A percentile compares a stretch with the other conserved stretches of the same genome.
phyloP scores from a whole-genome alignment of 176 grass and related monocot genomes.

The Ensete glaucum region DNA sequence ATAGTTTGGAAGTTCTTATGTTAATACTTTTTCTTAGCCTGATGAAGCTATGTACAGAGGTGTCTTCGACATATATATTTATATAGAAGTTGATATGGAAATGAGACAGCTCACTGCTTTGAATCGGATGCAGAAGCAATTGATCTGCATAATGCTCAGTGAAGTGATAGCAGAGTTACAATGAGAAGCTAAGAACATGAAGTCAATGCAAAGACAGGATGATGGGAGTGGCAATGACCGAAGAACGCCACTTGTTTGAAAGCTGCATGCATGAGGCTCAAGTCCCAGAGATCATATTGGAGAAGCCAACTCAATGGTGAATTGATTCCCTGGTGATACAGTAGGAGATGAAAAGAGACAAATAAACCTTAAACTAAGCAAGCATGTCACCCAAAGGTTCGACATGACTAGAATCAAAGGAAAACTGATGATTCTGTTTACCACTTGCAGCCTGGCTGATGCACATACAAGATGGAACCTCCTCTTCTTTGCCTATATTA shows the following conservation, averaged over 20 bases:
- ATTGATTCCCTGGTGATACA: not conserved
- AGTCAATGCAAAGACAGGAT: not conserved
- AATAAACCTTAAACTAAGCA: constrained; percentile 8
- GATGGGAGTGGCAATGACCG: not conserved
- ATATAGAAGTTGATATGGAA: too few species aligned
- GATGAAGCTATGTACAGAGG: too few species aligned
- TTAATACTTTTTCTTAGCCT: too few species aligned
- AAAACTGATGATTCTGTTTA: not conserved
- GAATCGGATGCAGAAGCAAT: too few species aligned
- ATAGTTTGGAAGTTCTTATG: too few species aligned
- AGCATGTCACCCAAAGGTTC: not conserved
- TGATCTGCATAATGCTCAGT: too few species aligned
- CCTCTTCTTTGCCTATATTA: too few species aligned
- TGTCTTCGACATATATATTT: too few species aligned
- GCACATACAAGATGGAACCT: too few species aligned
- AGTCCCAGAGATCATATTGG: not conserved
- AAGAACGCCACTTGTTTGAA: not conserved
- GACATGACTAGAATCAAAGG: not conserved
- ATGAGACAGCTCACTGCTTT: too few species aligned
- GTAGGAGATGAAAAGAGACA: not conserved
- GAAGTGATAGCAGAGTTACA: too few species aligned
- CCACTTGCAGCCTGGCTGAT: not conserved
- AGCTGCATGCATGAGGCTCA: not conserved
- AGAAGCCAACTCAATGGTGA: not conserved
- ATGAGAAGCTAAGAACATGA: not conserved